Evolutionary conservation across 495 filamentous ascomycete species (phyloP).

Genomic region (Viridothelium virens): DNA sequence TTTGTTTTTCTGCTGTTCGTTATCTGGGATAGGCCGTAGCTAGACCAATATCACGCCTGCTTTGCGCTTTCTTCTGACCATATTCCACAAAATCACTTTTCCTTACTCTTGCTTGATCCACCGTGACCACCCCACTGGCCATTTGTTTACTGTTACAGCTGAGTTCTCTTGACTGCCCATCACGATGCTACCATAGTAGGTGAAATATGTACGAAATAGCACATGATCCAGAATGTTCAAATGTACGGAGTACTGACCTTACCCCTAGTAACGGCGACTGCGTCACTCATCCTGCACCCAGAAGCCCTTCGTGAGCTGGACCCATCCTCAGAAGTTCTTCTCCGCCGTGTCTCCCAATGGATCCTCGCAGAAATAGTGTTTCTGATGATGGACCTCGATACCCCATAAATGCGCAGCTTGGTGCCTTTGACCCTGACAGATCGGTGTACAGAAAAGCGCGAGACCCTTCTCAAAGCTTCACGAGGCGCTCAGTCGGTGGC

Average conservation of each 20-base stretch:
- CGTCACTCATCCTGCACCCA: not conserved
- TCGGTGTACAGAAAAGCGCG: slow-evolving; percentile 5
- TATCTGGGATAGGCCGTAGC: not conserved
- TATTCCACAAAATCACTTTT: not conserved
- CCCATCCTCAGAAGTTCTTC: not conserved
- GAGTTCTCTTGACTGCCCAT: not conserved
- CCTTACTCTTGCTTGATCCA: not conserved
- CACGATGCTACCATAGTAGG: not conserved
- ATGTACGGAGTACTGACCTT: too few relatives aligned
- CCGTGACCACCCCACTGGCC: not conserved
- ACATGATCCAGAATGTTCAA: too few relatives aligned
- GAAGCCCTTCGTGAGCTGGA: not conserved
- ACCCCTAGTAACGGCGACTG: not conserved
- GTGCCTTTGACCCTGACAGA: not conserved
- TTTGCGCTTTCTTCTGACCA: not conserved
- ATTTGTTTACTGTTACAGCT: not conserved
- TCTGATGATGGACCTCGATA: not conserved
- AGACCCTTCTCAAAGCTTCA: slow-evolving; percentile 9
- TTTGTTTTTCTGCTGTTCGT: not conserved
- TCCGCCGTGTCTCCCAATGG: not conserved
- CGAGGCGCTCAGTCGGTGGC: not conserved
- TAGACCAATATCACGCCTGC: not conserved
- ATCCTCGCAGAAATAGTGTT: not conserved
- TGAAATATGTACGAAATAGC: not conserved
- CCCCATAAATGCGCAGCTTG: not conserved